Evolutionary conservation across 495 filamentous ascomycete species (phyloP).

Genomic region (Neurospora discreta): DNA sequence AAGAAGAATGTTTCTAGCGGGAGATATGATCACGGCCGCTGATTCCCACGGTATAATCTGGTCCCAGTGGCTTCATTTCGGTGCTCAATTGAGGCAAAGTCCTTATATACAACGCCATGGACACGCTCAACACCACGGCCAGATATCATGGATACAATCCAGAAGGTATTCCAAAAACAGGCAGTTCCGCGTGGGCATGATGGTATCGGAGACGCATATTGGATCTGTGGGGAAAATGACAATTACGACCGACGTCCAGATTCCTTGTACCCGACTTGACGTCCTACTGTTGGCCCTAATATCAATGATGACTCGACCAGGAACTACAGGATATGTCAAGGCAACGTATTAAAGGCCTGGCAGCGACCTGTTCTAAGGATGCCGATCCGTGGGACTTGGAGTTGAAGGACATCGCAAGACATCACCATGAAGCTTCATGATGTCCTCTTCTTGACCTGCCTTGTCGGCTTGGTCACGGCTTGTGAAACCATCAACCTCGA

Average conservation of each 20-base stretch:
- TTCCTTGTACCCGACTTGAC: conserved; percentile 6
- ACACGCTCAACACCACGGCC: background rate
- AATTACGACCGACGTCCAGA: conserved; percentile 11
- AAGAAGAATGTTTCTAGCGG: background rate
- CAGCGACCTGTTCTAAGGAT: background rate
- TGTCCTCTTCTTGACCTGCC: conserved; percentile 15
- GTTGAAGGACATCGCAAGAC: background rate
- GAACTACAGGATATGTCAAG: background rate
- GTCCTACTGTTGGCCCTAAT: conserved; percentile 10
- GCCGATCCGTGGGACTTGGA: background rate
- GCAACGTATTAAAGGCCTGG: background rate
- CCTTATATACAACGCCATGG: background rate
- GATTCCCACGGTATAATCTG: background rate
- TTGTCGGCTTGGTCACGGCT: conserved; percentile 17
- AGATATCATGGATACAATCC: background rate
- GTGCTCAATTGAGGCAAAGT: background rate
- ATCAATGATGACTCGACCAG: background rate
- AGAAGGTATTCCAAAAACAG: conserved; percentile 3
- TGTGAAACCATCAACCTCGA: conserved; percentile 11
- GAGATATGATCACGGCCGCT: background rate
- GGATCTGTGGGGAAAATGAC: conserved; percentile 12
- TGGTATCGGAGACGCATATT: conserved; percentile 3
- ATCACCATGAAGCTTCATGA: conserved; percentile 30
- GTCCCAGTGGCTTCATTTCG: background rate
- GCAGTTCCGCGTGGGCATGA: conserved; percentile 4